phyloP scores from a whole-genome alignment of 345 rosid genomes.

The Trapa bicornis region DNA sequence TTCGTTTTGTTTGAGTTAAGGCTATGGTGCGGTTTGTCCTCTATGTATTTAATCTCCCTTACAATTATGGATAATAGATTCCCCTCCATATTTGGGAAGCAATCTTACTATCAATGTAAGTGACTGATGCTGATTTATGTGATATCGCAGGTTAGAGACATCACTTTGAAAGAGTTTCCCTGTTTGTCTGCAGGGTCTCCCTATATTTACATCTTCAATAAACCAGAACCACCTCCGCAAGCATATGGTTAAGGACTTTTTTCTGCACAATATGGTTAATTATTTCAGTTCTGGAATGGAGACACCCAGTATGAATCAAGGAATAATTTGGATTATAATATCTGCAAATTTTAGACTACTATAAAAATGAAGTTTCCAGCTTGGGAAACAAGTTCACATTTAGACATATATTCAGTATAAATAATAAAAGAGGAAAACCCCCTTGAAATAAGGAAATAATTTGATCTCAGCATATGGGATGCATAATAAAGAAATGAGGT shows the following conservation, averaged over 20 bases:
- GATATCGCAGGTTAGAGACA: constrained; percentile 55
- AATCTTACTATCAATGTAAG: background rate
- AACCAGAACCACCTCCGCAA: constrained; percentile 17
- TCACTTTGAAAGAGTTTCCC: constrained; percentile 63
- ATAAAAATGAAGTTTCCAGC: background rate
- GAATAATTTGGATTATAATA: background rate
- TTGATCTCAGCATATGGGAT: background rate
- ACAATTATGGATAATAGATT: background rate
- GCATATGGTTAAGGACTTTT: background rate
- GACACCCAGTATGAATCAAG: background rate
- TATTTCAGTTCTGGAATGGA: background rate
- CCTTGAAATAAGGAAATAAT: background rate
- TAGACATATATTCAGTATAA: background rate
- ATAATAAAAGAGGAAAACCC: background rate
- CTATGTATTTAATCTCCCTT: background rate
- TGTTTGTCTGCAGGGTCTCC: constrained; percentile 72
- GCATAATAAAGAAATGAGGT: background rate
- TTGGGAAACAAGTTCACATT: background rate
- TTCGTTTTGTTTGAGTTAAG: too few relatives aligned
- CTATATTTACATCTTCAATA: constrained; percentile 67
- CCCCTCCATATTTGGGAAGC: background rate
- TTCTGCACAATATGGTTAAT: background rate
- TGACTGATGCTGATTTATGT: constrained; percentile 5
- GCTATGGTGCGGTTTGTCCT: background rate
- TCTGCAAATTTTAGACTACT: background rate